Conservation (phyloP, 306 rosid species). For the Trifolium pratense region DNA sequence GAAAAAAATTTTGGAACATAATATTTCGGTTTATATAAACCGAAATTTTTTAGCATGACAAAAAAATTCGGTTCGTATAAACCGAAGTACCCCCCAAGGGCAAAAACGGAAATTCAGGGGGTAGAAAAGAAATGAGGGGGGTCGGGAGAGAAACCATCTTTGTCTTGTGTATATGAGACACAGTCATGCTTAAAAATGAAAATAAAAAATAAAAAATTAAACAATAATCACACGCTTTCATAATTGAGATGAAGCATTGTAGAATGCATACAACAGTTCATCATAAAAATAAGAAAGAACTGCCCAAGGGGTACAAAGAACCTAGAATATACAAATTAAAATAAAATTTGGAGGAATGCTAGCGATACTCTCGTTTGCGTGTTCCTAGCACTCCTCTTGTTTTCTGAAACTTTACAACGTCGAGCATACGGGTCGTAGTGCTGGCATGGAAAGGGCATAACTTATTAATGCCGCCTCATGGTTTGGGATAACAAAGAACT, state of each 20-base stretch:
- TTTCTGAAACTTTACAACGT: constrained; percentile 1
- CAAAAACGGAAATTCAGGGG: too few species aligned
- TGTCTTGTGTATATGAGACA: too few species aligned
- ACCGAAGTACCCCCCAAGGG: too few species aligned
- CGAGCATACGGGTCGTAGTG: neutral
- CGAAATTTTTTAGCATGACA: too few species aligned
- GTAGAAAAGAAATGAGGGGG: too few species aligned
- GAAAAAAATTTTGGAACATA: too few species aligned
- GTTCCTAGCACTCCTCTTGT: neutral
- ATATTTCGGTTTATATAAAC: too few species aligned
- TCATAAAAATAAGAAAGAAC: neutral
- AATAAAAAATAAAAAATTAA: constrained; percentile 5
- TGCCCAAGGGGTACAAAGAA: constrained; percentile 1
- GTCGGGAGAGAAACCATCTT: too few species aligned
- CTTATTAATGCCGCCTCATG: constrained; percentile 41
- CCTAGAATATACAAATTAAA: constrained; percentile 28
- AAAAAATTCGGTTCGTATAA: too few species aligned
- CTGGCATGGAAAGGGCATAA: constrained; percentile 8
- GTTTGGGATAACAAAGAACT: constrained; percentile 42
- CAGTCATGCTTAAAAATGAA: neutral
- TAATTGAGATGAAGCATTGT: constrained; percentile 12
- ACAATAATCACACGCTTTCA: constrained; percentile 3
- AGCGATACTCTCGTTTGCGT: too few species aligned
- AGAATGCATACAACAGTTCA: neutral
- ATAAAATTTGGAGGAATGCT: neutral